Evolutionary conservation across 176 grass and related monocot species (phyloP), one percentile per base, ranked within the genome.

Genomic region (Typha latifolia): DNA sequence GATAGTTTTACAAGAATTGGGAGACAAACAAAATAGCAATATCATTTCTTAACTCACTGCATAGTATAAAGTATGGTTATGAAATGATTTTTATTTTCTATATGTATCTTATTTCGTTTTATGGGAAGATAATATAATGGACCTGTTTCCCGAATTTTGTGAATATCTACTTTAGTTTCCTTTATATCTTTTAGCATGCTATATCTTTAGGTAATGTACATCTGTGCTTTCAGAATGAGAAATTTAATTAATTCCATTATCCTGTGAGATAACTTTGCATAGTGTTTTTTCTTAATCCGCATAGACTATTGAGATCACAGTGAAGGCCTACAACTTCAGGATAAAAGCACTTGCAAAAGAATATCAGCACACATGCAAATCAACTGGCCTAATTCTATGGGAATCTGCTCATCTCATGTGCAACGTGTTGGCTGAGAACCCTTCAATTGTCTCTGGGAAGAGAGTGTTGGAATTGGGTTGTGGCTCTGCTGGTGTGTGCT

Each of bases 311-410:
- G 66, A 73, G 52, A 69, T 96, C 16, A 77, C 81, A 75, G 82
- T 73, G 71, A 91, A 81, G 72, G 74, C 53, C 47, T 76, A 82
- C 0, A 49, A 78, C 61, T 91, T 96, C 62, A 88, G 73, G 74
- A 84, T 96, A 86, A 91, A 82, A 75, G 69, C 81, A 75, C 79
- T 91, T 21, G 26, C 71, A 15, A 96, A 79, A 79, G 91, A 96
- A 88, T 67, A 91, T 50, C 91, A 96, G 71, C 91, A 91, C 80
- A 91, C 82, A 9, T 96, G 91, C 85, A 96, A 86, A 84, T 88
- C 70, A 47, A 91, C 91, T 12, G 91, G 91, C 18, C 69, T 96
- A 55, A 96, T 91, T 87, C 69, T 96, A 48, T 96, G 91, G 91
- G 84, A 96, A 74, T 91, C 82, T 53, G 91, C 91, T 81, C 87